phyloP scores from a whole-genome alignment of 140 eudicot species.

The Senecio squalidus region DNA sequence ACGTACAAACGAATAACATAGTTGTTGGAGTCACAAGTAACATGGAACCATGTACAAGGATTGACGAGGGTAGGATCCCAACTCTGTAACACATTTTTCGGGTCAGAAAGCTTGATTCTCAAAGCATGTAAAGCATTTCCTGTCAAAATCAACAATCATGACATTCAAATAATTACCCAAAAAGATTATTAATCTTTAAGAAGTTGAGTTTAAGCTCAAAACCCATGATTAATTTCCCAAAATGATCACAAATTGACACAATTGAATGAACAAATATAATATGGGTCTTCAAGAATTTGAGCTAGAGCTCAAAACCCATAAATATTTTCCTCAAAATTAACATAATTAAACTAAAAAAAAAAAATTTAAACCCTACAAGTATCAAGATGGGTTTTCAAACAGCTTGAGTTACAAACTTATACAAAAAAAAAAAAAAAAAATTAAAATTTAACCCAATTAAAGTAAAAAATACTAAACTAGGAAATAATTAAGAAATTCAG shows the following conservation, averaged over 20 bases:
- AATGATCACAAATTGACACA: neutral
- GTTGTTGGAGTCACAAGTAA: slow-evolving; percentile 57
- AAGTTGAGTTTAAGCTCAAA: slow-evolving; percentile 3
- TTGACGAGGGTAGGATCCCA: slow-evolving; percentile 86
- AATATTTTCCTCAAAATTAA: neutral
- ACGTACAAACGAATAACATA: slow-evolving; percentile 70
- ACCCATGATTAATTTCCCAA: neutral
- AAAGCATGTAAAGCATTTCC: slow-evolving; percentile 67
- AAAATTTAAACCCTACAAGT: neutral
- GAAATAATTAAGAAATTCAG: too few species aligned
- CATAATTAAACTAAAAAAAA: neutral
- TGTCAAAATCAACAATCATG: slow-evolving; percentile 28
- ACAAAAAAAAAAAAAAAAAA: too few species aligned
- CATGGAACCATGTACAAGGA: slow-evolving; percentile 89
- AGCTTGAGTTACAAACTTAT: too few species aligned
- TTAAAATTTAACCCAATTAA: too few species aligned
- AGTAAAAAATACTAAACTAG: too few species aligned
- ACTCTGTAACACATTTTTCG: slow-evolving; percentile 62
- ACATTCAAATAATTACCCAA: too few species aligned
- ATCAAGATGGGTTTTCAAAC: neutral
- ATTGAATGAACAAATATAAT: neutral
- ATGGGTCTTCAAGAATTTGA: neutral
- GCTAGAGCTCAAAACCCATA: slow-evolving; percentile 10
- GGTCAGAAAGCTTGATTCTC: slow-evolving; percentile 63
- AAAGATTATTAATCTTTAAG: slow-evolving; percentile 15